These are phyloP conservation scores for Xylaria flabelliformis DNA, from an alignment of 495 filamentous ascomycete genomes.

Conservation along the genomic window DNA sequence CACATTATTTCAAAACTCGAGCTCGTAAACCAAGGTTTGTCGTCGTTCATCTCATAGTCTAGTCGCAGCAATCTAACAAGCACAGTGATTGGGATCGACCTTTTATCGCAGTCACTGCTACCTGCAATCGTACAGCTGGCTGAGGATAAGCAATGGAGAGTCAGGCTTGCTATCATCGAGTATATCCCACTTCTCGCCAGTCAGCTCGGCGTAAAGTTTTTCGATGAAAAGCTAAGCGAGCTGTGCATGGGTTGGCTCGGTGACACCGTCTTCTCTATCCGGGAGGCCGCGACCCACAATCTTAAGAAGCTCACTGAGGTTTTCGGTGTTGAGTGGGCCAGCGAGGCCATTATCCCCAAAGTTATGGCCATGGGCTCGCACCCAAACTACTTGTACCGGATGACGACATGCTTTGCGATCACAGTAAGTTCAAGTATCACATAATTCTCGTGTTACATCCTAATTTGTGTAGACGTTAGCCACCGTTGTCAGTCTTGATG, in stretches of 20 bases:
- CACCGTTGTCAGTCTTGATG: slow-evolving; percentile 86
- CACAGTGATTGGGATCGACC: slow-evolving; percentile 93
- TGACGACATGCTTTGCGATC: slow-evolving; percentile 98
- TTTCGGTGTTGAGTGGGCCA: slow-evolving; percentile 98
- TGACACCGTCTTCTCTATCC: slow-evolving; percentile 97
- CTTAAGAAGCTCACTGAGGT: slow-evolving; percentile 98
- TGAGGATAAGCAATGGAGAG: slow-evolving; percentile 99
- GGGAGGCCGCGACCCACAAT: slow-evolving; percentile 96
- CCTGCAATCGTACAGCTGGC: slow-evolving; percentile 98
- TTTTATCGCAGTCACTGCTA: slow-evolving; percentile 93
- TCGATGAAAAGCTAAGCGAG: slow-evolving; percentile 92
- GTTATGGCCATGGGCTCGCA: slow-evolving; percentile 98
- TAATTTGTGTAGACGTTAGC: slow-evolving; percentile 79
- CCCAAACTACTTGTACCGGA: slow-evolving; percentile 97
- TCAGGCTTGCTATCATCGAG: slow-evolving; percentile 97
- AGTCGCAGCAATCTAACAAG: slow-evolving; percentile 32
- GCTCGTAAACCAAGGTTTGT: slow-evolving; percentile 89
- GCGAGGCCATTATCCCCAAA: slow-evolving; percentile 94
- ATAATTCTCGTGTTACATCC: slow-evolving; percentile 16
- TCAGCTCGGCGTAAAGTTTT: slow-evolving; percentile 96
- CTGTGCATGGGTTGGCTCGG: slow-evolving; percentile 99
- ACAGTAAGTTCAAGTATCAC: slow-evolving; percentile 67
- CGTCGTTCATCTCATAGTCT: background rate
- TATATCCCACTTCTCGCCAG: slow-evolving; percentile 97
- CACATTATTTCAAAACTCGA: slow-evolving; percentile 99